Conservation (phyloP, 176 grass and related monocot genomes). For the Carex kokanica region DNA sequence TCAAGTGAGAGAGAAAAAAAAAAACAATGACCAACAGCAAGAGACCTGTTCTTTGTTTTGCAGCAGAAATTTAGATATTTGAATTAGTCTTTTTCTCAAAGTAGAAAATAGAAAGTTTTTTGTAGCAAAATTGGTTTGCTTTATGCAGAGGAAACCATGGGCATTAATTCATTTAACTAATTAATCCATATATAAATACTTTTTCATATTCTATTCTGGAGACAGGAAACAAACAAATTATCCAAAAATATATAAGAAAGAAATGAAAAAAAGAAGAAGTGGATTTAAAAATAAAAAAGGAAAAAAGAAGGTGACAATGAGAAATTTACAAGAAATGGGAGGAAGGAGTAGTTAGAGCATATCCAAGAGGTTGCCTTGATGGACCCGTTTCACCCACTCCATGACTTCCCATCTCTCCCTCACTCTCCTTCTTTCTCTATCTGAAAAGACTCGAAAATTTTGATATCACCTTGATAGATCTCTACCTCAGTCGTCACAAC, state of each 20-base stretch:
- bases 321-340: slow-evolving; percentile 39
- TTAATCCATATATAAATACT: neutral
- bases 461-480: neutral
- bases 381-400: slow-evolving; percentile 32
- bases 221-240: neutral
- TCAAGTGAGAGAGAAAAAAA: neutral
- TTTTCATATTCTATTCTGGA: neutral
- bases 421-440: neutral
- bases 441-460: neutral
- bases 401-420: slow-evolving; percentile 24
- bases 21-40: neutral
- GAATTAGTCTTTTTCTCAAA: neutral
- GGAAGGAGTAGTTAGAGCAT: slow-evolving; percentile 30
- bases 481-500: neutral
- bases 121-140: neutral
- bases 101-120: neutral
- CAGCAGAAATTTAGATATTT: neutral
- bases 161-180: neutral
- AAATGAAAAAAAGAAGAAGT: neutral
- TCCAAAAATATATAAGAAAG: neutral
- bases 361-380: slow-evolving; percentile 30
- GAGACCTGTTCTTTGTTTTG: neutral
- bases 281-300: neutral
- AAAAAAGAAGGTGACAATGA: neutral
- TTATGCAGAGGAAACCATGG: neutral